Conservation (phyloP, 306 rosid genomes). For the cucumber (Cucumis sativus) region Cucumber_9930_V3 NC_026655.2:1180501-1181000, state of each 20-base stretch:
- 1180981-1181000: conserved; percentile 12
- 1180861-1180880: conserved; percentile 86
- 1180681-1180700: neutral
- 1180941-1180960: conserved; percentile 41
- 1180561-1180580: neutral
- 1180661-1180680: conserved; percentile 76
- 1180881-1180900: conserved; percentile 86
- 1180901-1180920: conserved; percentile 38
- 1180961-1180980: conserved; percentile 44
- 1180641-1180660: conserved; percentile 61
- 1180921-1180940: conserved; percentile 41
- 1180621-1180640: conserved; percentile 95
- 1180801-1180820: conserved; percentile 56
- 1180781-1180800: conserved; percentile 86
- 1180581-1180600: conserved; percentile 46
- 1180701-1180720: neutral
- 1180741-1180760: conserved; percentile 63
- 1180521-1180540: neutral
- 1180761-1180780: conserved; percentile 74
- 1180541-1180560: neutral
- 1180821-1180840: conserved; percentile 40
- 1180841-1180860: conserved; percentile 37
- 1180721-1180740: neutral
- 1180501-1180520: conserved; percentile 65
- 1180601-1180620: conserved; percentile 94